Evolutionary conservation across 352 stramenopile species (phyloP).

Genomic region (Globisporangium cylindrosporum): DNA sequence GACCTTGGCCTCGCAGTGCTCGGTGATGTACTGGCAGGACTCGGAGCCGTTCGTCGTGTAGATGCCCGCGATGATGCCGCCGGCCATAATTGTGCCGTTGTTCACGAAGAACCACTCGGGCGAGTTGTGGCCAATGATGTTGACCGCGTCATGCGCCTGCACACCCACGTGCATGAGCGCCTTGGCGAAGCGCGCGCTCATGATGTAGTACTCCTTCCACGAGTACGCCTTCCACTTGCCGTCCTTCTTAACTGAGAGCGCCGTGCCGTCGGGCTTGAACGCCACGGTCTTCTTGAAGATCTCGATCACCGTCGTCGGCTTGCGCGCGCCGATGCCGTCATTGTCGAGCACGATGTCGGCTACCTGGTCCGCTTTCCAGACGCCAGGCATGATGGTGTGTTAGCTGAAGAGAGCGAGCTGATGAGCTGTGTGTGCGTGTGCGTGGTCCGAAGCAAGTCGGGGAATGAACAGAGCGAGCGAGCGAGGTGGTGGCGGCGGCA

Average conservation of each 20-base stretch:
- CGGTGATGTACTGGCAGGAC: slow-evolving; percentile 72
- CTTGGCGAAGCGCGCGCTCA: slow-evolving; percentile 63
- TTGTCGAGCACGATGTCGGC: slow-evolving; percentile 7
- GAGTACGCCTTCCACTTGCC: slow-evolving; percentile 53
- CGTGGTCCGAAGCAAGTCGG: slow-evolving; percentile 11
- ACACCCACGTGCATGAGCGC: slow-evolving; percentile 74
- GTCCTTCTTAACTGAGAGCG: slow-evolving; percentile 35
- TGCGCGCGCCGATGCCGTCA: slow-evolving; percentile 27
- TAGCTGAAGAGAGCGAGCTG: neutral
- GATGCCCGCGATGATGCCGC: slow-evolving; percentile 75
- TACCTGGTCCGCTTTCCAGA: slow-evolving; percentile 14
- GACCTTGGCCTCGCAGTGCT: slow-evolving; percentile 77
- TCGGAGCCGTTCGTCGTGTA: slow-evolving; percentile 82
- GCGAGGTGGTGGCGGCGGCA: neutral
- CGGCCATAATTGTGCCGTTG: slow-evolving; percentile 75
- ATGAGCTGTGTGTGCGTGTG: neutral
- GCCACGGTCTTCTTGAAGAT: slow-evolving; percentile 39
- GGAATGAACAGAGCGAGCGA: slow-evolving; percentile 8
- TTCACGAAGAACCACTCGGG: slow-evolving; percentile 86
- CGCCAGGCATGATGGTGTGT: slow-evolving; percentile 7
- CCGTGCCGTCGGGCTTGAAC: slow-evolving; percentile 22
- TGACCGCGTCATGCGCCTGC: slow-evolving; percentile 65
- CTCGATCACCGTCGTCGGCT: slow-evolving; percentile 32
- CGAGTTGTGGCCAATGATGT: slow-evolving; percentile 83
- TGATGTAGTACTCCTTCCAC: slow-evolving; percentile 78